A percentile compares a stretch with the other conserved stretches of the same genome.
phyloP scores from a whole-genome alignment of 352 stramenopile genomes.

The Pythium periplocum region DNA sequence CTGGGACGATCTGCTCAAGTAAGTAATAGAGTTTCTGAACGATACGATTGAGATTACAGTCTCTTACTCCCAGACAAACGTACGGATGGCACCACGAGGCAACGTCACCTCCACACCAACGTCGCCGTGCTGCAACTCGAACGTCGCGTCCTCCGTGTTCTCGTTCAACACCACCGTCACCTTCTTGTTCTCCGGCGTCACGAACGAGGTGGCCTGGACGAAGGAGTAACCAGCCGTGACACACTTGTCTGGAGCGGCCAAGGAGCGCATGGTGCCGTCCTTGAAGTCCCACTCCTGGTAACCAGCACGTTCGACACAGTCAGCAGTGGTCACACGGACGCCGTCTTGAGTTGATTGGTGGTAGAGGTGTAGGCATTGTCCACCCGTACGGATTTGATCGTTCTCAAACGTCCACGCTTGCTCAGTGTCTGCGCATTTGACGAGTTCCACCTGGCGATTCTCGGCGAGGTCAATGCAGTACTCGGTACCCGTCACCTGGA shows the following conservation, averaged over 20 bases:
- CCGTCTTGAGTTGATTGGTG: constrained; percentile 51
- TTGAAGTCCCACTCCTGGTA: constrained; percentile 67
- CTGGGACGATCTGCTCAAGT: constrained; percentile 60
- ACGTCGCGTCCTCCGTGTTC: constrained; percentile 67
- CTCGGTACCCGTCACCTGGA: constrained; percentile 52
- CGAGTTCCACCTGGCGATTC: constrained; percentile 53
- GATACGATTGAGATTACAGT: not conserved
- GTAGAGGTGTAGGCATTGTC: constrained; percentile 65
- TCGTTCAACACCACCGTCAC: constrained; percentile 83
- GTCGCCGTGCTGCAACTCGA: constrained; percentile 49
- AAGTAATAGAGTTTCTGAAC: constrained; percentile 2
- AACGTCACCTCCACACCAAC: constrained; percentile 45
- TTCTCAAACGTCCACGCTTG: constrained; percentile 66
- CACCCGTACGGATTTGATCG: constrained; percentile 48
- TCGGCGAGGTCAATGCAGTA: constrained; percentile 57
- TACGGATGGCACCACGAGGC: constrained; percentile 57
- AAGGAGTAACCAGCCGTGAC: constrained; percentile 79
- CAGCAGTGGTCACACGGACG: constrained; percentile 41
- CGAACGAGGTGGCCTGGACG: constrained; percentile 59
- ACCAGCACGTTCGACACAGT: constrained; percentile 31
- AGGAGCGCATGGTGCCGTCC: constrained; percentile 48
- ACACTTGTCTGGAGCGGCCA: constrained; percentile 44
- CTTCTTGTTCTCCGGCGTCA: constrained; percentile 66
- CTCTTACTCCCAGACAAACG: constrained; percentile 56
- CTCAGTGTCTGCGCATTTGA: constrained; percentile 61